These are phyloP conservation scores for Protomyces macrosporus DNA, from an alignment of 1,139 yeast genomes.

Conservation along the genomic window DNA sequence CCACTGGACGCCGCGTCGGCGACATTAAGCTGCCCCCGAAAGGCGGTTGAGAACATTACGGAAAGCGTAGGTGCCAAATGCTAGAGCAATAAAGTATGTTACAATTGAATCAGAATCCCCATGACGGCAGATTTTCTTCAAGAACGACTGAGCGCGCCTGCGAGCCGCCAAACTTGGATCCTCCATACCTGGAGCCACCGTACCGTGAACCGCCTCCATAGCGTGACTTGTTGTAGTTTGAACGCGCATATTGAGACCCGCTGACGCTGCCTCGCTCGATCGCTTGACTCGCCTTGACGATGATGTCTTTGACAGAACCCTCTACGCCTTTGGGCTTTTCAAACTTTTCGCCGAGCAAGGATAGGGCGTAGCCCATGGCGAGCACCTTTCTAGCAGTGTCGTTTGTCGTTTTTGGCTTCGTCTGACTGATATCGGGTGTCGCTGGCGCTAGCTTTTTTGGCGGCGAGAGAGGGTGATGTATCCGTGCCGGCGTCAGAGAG, in stretches of 20 bases:
- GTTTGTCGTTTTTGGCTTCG: background rate
- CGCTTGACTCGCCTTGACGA: constrained; percentile 20
- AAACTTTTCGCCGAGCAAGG: constrained; percentile 21
- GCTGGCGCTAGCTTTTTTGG: background rate
- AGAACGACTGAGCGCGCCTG: constrained; percentile 18
- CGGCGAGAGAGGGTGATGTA: background rate
- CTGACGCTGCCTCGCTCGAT: constrained; percentile 7
- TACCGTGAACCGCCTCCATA: constrained; percentile 14
- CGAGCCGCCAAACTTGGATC: constrained; percentile 22
- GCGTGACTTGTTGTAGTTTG: constrained; percentile 15
- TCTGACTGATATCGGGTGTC: constrained; percentile 5
- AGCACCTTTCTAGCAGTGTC: constrained; percentile 17
- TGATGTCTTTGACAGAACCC: constrained; percentile 19
- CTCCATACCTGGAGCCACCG: constrained; percentile 20
- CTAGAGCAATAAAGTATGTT: background rate
- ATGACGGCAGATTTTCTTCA: constrained; percentile 18
- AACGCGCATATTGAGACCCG: constrained; percentile 18
- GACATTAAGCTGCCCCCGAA: background rate
- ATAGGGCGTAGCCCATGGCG: constrained; percentile 15
- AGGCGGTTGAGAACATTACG: background rate
- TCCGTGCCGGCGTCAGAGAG: constrained; percentile 4
- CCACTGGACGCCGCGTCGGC: background rate
- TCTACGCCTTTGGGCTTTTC: constrained; percentile 15
- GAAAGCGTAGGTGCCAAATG: background rate
- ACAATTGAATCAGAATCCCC: constrained; percentile 17